Evolutionary conservation across 352 stramenopile genomes (phyloP).

Genomic region (Phytopythium sindhum): DNA sequence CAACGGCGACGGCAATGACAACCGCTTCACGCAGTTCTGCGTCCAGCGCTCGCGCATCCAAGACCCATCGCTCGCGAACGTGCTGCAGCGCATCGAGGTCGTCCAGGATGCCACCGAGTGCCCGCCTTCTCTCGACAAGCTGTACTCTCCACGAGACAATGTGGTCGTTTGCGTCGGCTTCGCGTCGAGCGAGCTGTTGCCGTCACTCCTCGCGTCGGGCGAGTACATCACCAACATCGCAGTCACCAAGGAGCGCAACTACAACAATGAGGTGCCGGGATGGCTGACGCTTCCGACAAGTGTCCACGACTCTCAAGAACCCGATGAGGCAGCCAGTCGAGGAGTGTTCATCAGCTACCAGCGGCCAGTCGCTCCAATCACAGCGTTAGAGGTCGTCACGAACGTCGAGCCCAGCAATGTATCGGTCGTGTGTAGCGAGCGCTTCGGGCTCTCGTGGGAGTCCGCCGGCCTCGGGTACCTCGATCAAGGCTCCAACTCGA

Average conservation of each 20-base stretch:
- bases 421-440: background rate
- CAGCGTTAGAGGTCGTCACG: background rate
- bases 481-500: background rate
- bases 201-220: background rate
- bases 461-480: background rate
- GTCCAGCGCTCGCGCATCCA: background rate
- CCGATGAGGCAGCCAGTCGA: background rate
- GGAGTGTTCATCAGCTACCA: conserved; percentile 4
- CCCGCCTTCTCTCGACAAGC: background rate
- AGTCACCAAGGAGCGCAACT: conserved; percentile 3
- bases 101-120: background rate
- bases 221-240: background rate
- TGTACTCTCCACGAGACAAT: background rate
- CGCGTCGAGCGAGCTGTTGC: background rate
- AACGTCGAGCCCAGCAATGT: background rate
- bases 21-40: background rate
- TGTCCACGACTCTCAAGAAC: background rate
- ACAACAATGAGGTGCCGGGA: background rate
- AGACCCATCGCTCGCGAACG: background rate
- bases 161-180: background rate
- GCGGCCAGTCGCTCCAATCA: background rate
- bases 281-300: background rate
- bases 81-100: background rate
- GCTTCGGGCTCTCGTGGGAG: background rate
- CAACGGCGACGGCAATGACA: background rate